Evolutionary conservation across 805 yeast species (phyloP), one percentile per base, ranked within the genome.

Genomic region (Pichia nanzhaoensis): DNA sequence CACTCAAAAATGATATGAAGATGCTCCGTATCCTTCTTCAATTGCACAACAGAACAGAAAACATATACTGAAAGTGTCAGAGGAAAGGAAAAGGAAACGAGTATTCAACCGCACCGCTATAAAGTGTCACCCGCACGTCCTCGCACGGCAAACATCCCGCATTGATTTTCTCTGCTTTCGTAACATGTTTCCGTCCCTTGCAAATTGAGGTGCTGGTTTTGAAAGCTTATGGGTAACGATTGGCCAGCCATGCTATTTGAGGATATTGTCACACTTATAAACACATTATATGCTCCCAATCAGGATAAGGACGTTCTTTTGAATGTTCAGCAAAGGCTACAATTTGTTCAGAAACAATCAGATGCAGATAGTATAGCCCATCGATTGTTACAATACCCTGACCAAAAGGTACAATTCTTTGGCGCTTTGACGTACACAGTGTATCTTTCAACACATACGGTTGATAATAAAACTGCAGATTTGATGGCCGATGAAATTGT

Each of bases 371-470:
- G 52, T 2, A 56, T 87, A 20, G 95, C 90, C 0, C 69, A 73
- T 31, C 52, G 62, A 34, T 66, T 87, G 18, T 64, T 87, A 7
- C 48, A 48, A 39, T 49, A 58, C 2, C 55, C 57, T 3, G 69
- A 75, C 1, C 52, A 65, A 37, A 75, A 74, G 46, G 75, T 80
- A 50, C 77, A 79, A 55, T 87, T 82, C 59, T 82, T 87, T 55
- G 96, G 95, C 0, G 95, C 95, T 0, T 70, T 84, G 46, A 87
- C 95, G 0, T 79, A 77, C 47, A 74, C 87, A 0, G 93, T 87
- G 4, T 51, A 33, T 37, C 41, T 51, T 19, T 45, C 38, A 16
- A 22, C 31, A 19, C 49, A 56, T 19, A 42, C 44, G 20, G 16
- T 50, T 14, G 16, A 33, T 19, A 7, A 16, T 5, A 17, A 42